Conservation (phyloP, 1,284 basidiomycete genomes). For the Pyrrhoderma noxium region DNA sequence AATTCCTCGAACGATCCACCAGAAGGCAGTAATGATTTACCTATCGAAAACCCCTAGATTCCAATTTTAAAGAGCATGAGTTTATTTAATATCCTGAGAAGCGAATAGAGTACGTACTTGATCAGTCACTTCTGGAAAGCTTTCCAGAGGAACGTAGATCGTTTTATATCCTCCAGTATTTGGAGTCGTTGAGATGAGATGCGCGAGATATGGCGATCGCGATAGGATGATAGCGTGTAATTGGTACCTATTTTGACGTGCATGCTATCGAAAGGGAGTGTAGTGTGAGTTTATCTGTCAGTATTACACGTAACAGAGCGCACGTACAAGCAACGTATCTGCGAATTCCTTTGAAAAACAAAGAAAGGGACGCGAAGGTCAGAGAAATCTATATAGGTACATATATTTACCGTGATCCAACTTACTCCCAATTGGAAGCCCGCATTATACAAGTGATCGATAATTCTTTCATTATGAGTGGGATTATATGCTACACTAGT, state of each 20-base stretch:
- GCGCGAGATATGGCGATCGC: constrained; percentile 77
- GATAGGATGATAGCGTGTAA: constrained; percentile 79
- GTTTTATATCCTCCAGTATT: constrained; percentile 52
- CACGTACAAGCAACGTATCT: constrained; percentile 66
- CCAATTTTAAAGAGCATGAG: background rate
- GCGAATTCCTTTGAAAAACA: constrained; percentile 56
- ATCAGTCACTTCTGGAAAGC: constrained; percentile 73
- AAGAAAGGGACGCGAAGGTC: constrained; percentile 15
- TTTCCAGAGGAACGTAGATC: constrained; percentile 68
- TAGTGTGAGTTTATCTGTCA: constrained; percentile 1
- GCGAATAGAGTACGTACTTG: constrained; percentile 51
- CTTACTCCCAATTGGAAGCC: constrained; percentile 70
- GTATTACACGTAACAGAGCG: constrained; percentile 15
- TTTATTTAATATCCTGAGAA: background rate
- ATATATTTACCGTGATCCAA: too few species aligned
- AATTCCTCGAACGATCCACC: background rate
- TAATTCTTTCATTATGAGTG: constrained; percentile 64
- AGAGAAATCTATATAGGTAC: too few species aligned
- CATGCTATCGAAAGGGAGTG: constrained; percentile 44
- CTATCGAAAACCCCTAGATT: constrained; percentile 63
- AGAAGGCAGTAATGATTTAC: constrained; percentile 30
- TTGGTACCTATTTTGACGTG: constrained; percentile 65
- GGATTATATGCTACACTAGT: background rate
- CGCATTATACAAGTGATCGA: constrained; percentile 67
- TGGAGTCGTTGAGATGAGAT: constrained; percentile 73